Conservation (phyloP, 164 flowering plant species). For the Magnolia officinalis region DNA sequence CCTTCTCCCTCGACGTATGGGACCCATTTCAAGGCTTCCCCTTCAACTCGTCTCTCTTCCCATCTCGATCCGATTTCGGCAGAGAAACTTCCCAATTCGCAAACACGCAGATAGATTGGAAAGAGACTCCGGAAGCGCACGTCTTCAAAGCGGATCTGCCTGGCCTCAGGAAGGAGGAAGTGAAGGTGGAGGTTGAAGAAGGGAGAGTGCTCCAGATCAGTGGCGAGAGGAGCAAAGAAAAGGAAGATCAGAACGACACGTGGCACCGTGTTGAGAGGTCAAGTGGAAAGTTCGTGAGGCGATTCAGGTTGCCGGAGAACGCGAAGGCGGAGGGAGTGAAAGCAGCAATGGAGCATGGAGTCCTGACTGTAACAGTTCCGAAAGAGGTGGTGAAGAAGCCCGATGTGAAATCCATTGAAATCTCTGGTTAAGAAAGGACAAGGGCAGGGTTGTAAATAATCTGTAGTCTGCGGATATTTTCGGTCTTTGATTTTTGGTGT, state of each 20-base stretch:
- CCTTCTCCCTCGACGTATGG: constrained; percentile 17
- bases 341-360: constrained; percentile 37
- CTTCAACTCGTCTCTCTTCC: neutral
- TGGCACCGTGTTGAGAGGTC: constrained; percentile 35
- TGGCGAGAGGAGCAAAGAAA: constrained; percentile 30
- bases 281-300: constrained; percentile 30
- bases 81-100: constrained; percentile 21
- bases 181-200: constrained; percentile 41
- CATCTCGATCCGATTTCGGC: neutral
- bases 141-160: constrained; percentile 42
- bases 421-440: constrained; percentile 18
- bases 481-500: no score
- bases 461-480: no score
- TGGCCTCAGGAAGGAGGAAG: constrained; percentile 37
- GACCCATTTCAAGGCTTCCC: constrained; percentile 16
- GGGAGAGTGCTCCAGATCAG: constrained; percentile 35
- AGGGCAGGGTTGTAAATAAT: neutral
- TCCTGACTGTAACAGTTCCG: constrained; percentile 35
- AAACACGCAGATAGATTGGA: constrained; percentile 32
- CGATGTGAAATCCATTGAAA: constrained; percentile 24
- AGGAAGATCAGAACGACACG: constrained; percentile 33
- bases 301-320: constrained; percentile 39
- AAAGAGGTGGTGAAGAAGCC: constrained; percentile 28
- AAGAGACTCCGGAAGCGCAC: constrained; percentile 39
- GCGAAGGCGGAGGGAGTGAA: constrained; percentile 28